A percentile compares a stretch with the other conserved stretches of the same genome.
These are phyloP conservation scores for Cutaneotrichosporon cavernicola DNA, from an alignment of 1,284 basidiomycete genomes.

Conservation along the genomic window DNA sequence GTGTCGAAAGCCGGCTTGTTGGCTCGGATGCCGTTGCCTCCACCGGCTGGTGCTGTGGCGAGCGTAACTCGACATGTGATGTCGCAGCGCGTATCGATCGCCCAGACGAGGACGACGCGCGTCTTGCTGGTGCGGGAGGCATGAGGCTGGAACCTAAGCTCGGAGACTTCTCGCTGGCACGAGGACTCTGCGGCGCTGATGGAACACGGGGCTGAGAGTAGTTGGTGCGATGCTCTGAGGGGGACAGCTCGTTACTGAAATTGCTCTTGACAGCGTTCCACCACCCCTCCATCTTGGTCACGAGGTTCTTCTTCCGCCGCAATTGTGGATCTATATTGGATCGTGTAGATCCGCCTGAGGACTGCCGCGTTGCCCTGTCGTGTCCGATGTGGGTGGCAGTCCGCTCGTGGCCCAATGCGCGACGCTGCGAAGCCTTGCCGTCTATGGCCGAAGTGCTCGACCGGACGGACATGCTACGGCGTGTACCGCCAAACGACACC, in stretches of 20 bases:
- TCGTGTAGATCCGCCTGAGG: slow-evolving; percentile 35
- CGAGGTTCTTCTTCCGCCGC: slow-evolving; percentile 52
- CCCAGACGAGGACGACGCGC: slow-evolving; percentile 29
- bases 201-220: slow-evolving; percentile 32
- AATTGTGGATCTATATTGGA: slow-evolving; percentile 18
- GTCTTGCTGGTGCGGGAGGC: slow-evolving; percentile 30
- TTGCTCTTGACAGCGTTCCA: slow-evolving; percentile 55
- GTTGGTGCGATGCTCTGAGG: background rate
- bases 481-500: slow-evolving; percentile 14
- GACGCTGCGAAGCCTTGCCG: slow-evolving; percentile 31
- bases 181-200: slow-evolving; percentile 40
- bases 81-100: slow-evolving; percentile 34
- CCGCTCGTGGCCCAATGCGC: slow-evolving; percentile 31
- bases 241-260: slow-evolving; percentile 40
- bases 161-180: slow-evolving; percentile 34
- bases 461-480: slow-evolving; percentile 42
- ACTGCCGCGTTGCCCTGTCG: slow-evolving; percentile 28
- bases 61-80: slow-evolving; percentile 39
- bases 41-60: background rate
- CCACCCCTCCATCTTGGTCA: slow-evolving; percentile 56
- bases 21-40: background rate
- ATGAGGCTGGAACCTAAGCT: slow-evolving; percentile 17
- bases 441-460: slow-evolving; percentile 40
- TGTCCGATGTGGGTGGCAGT: slow-evolving; percentile 13
- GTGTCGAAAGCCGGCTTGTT: background rate